Evolutionary conservation across 371 early-diverging fungal species (phyloP), one percentile per base, ranked within the genome.

Genomic region (Entomophthora muscae): DNA sequence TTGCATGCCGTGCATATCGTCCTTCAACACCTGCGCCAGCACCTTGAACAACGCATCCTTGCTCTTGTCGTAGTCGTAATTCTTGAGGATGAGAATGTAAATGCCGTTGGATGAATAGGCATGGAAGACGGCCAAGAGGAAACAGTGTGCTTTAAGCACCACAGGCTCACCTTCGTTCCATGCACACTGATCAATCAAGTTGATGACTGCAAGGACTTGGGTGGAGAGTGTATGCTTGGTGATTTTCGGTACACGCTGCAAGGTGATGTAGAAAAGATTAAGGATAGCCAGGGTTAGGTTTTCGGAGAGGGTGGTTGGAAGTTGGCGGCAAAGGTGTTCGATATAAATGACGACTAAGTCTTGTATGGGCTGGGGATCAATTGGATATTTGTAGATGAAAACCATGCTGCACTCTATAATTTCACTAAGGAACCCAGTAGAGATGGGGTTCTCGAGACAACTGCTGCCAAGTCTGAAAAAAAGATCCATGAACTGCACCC

Each of bases 81-180:
- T 31, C 27, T 61, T 61, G 29, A 61, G 52, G 13, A 52, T 51
- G 5, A 61, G 32, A 17, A 52, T 52, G 53, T 52, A 61, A 29
- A 61, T 24, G 29, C 62, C 62, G 29, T 52, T 61, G 29, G 51
- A 52, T 3, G 51, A 24, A 53, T 61, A 61, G 13, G 53, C 22
- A 13, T 29, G 32, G n/a, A 61, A 61, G 12, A 26, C 53, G 5
- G 29, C 23, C 30, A 26, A 22, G n/a, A 61, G 29, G 27, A 52
- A 61, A 7, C 13, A 3, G 24, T 29, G 33, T 5, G 62, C 62
- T 53, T 61, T 61, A 22, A 26, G 22, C 5, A 52, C 5, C n/a
- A 61, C 27, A 2, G 32, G 27, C 30, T 61, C 62, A 13, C 13
- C 51, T 13, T 32, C 33, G 27, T 26, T 53, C 17, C 53, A 58